Percentiles rank a stretch among this genome's conserved stretches.
Conservation (phyloP, 2,329 filamentous ascomycete species). For the Alternaria viburni region DNA sequence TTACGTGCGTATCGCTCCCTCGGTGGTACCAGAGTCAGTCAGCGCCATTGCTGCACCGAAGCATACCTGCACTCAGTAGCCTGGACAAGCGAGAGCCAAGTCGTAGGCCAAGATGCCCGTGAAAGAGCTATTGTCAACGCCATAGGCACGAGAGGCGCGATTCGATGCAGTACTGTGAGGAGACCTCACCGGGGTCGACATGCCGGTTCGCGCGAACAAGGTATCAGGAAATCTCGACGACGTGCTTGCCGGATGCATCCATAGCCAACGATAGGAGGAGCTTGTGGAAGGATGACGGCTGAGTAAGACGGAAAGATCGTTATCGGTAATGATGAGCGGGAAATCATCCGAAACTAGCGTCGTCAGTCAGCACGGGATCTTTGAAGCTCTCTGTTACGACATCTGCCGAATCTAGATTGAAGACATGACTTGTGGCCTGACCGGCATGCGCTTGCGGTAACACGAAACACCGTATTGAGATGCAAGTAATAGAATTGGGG, state of each 20-base stretch:
- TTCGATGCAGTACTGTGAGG: conserved; percentile 1
- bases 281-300: conserved; percentile 14
- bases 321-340: conserved; percentile 19
- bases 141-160: conserved; percentile 17
- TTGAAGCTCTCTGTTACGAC: background rate
- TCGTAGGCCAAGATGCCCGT: background rate
- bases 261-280: conserved; percentile 7
- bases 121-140: conserved; percentile 7
- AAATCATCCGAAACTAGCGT: conserved; percentile 13
- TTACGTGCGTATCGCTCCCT: conserved; percentile 12
- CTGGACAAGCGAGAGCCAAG: background rate
- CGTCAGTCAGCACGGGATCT: conserved; percentile 15
- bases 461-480: background rate
- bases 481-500: background rate
- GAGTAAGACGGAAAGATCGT: conserved; percentile 29
- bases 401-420: background rate
- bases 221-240: background rate
- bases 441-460: background rate
- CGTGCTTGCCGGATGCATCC: conserved; percentile 3
- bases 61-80: conserved; percentile 4
- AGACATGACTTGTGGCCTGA: background rate
- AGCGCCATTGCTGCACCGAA: conserved; percentile 21
- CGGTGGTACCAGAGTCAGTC: conserved; percentile 10
- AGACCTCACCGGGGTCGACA: conserved; percentile 1
- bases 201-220: background rate